phyloP scores from a whole-genome alignment of 2,329 filamentous ascomycete genomes.

The Graphilbum sp. region DNA sequence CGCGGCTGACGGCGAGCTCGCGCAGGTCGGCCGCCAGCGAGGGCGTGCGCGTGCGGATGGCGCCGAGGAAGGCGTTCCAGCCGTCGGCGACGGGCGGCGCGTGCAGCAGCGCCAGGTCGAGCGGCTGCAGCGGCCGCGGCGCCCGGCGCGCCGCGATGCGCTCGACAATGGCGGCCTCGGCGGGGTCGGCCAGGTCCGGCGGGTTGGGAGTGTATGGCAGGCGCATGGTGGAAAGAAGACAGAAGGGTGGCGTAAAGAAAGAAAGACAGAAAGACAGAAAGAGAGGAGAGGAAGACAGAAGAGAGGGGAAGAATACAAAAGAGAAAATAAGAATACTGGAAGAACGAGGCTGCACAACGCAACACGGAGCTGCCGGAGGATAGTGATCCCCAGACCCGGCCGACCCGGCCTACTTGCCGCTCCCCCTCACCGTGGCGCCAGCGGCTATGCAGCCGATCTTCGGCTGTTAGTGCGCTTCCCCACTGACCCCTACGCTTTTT shows the following conservation, averaged over 20 bases:
- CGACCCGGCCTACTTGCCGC: too few species aligned
- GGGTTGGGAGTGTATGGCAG: conserved; percentile 46
- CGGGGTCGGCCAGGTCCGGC: conserved; percentile 23
- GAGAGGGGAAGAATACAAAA: not conserved
- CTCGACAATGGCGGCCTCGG: conserved; percentile 40
- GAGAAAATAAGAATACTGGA: not conserved
- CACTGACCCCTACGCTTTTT: too few species aligned
- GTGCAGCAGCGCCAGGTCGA: conserved; percentile 66
- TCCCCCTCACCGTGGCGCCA: too few species aligned
- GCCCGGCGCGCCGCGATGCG: conserved; percentile 49
- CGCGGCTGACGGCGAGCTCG: conserved; percentile 66
- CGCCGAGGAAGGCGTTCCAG: conserved; percentile 55
- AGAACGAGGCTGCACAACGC: too few species aligned
- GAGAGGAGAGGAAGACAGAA: not conserved
- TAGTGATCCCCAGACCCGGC: too few species aligned
- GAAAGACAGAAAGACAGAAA: not conserved
- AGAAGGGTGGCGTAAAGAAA: not conserved
- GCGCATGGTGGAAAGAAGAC: conserved; percentile 33
- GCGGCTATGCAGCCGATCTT: not conserved
- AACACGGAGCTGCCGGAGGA: too few species aligned
- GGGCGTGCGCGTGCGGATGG: conserved; percentile 41
- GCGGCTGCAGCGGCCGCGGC: conserved; percentile 53
- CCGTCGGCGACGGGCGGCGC: conserved; percentile 59
- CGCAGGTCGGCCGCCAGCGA: conserved; percentile 38
- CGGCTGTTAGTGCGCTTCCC: too few species aligned